Evolutionary conservation across 768 basidiomycete species (phyloP), one percentile per base, ranked within the genome.

Genomic region (Amanita rubescens): DNA sequence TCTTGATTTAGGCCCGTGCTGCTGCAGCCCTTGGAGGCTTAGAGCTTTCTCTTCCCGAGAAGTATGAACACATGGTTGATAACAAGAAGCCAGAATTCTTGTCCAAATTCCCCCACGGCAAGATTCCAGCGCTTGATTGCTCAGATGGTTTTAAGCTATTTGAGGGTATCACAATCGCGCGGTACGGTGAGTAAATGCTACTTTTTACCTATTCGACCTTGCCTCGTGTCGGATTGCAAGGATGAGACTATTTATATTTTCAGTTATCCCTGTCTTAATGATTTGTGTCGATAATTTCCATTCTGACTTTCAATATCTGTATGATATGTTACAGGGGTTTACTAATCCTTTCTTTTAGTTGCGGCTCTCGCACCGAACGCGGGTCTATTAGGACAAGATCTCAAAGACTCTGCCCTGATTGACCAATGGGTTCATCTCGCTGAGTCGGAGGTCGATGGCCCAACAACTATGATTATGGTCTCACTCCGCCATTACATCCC

Each of bases 361-460:
- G 86, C 90, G 46, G 58, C 72, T 32, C 76, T 87, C 49, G 80
- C 85, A 9, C 84, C 90, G 65, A 90, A 93, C 70, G 77, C 84
- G 54, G 82, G 77, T 43, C 82, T 99, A 42, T 75, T 94, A 30
- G 90, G 93, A 47, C 63, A 75, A 44, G 75, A 76, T 49, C 50
- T 63, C 41, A 75, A 90, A 65, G 86, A 90, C 24, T 71, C 77
- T 25, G 94, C 92, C 27, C 71, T 85, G 49, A 72, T 97, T 53
- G 83, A 91, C 60, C 90, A 95, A 68, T 99, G 93, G 93, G 63
- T 77, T 50, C 83, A 86, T 60, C 82, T 90, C 54, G 74, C 74
- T 11, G 90, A 94, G 63, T 63, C 70, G 32, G 89, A 92, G 66
- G 72, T 91, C 56, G 71, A 71, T 37, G 15, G 37, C 15, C 58